A percentile compares a stretch with the other conserved stretches of the same genome.
phyloP scores from a whole-genome alignment of 345 rosid genomes.

The Aurinia saxatilis region DNA sequence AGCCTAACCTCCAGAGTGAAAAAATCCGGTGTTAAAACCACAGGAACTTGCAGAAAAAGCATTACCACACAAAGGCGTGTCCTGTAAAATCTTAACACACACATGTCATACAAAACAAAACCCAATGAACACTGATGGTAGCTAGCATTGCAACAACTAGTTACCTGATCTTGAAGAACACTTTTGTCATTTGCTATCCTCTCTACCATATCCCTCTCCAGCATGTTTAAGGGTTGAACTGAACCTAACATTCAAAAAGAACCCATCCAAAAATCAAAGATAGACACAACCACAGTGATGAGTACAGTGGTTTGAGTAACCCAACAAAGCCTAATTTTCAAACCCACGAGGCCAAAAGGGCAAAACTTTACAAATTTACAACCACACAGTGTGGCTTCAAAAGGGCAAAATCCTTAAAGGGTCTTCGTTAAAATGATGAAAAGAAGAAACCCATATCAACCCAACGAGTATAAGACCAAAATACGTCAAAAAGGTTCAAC shows the following conservation, averaged over 20 bases:
- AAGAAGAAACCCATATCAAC: not conserved
- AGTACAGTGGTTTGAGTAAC: not conserved
- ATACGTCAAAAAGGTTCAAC: not conserved
- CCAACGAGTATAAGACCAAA: not conserved
- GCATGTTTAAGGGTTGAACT: not conserved
- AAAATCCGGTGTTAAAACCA: constrained; percentile 24
- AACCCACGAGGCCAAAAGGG: not conserved
- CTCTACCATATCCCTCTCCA: constrained; percentile 7
- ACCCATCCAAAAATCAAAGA: not conserved
- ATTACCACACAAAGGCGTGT: constrained; percentile 20
- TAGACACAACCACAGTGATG: not conserved
- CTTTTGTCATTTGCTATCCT: not conserved
- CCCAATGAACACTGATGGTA: not conserved
- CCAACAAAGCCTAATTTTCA: not conserved
- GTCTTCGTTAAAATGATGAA: not conserved
- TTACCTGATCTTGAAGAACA: constrained; percentile 19
- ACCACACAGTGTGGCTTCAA: not conserved
- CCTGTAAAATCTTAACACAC: constrained; percentile 24
- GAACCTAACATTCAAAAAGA: constrained; percentile 7
- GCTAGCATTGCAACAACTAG: not conserved
- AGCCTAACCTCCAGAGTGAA: constrained; percentile 34
- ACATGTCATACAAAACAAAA: not conserved
- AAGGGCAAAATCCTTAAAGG: not conserved
- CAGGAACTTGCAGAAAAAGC: constrained; percentile 21
- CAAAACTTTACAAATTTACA: constrained; percentile 7